phyloP scores from a whole-genome alignment of 495 filamentous ascomycete genomes.

The Talaromyces liani region DNA sequence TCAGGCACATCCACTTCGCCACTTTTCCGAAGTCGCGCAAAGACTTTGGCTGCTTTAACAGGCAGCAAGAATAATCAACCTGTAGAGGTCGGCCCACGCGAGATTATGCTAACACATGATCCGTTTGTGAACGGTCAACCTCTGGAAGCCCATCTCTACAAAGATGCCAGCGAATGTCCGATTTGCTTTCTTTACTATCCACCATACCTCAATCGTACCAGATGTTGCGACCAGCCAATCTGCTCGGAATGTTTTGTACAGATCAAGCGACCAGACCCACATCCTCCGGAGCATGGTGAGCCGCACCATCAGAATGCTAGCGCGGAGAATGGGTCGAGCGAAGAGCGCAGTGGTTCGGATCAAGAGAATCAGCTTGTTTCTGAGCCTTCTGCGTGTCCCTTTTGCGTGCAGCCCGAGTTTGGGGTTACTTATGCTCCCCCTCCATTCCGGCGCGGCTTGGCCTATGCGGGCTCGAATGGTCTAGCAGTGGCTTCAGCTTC shows the following conservation, averaged over 20 bases:
- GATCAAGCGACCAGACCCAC: conserved; percentile 93
- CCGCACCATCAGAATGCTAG: conserved; percentile 38
- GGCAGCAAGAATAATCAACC: conserved; percentile 58
- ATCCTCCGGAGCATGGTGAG: conserved; percentile 80
- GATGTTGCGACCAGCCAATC: conserved; percentile 94
- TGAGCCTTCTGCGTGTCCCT: conserved; percentile 89
- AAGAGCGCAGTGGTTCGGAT: conserved; percentile 30
- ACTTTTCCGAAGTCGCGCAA: conserved; percentile 62
- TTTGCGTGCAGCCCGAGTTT: conserved; percentile 91
- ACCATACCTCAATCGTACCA: conserved; percentile 88
- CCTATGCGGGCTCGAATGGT: conserved; percentile 49
- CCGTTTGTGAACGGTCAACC: conserved; percentile 87
- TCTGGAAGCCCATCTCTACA: conserved; percentile 88
- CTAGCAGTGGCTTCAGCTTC: conserved; percentile 38
- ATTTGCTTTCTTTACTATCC: conserved; percentile 97
- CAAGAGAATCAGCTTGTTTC: conserved; percentile 68
- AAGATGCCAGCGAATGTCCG: conserved; percentile 82
- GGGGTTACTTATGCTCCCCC: conserved; percentile 84
- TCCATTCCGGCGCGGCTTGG: conserved; percentile 70
- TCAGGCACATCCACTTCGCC: conserved; percentile 55
- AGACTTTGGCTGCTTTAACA: conserved; percentile 79
- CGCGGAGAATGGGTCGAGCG: conserved; percentile 26
- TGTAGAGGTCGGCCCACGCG: conserved; percentile 63
- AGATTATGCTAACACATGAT: conserved; percentile 73
- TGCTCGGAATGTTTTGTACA: conserved; percentile 99